Base-by-base conservation (phyloP, 1,284 basidiomycete genomes). In the Neolentinus lepideus region DNA sequence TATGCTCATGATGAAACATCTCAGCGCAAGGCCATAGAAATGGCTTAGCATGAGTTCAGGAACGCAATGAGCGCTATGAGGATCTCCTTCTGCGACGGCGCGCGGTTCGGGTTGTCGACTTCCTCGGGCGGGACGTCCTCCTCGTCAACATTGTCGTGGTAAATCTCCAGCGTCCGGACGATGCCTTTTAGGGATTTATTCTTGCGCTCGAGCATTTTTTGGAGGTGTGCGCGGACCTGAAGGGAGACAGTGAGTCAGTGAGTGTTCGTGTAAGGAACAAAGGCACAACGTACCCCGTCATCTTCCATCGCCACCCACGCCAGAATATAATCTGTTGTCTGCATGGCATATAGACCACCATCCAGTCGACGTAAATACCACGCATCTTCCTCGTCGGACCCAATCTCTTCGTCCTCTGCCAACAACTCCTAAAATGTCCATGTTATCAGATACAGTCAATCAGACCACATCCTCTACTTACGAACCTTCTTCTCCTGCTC, bases 281-380 rank as follows among this genome's bases (percentile, higher is more conserved):
- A 31, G 48, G 52, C 36, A 31, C 27, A 31, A 67, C 90, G 58
- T 72, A 95, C 94, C 29, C 94, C 97, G 64, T 99, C 97, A 63
- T 99, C 97, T 72, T 99, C 97, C 94, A 98, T 97, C 56, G 84
- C 81, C 26, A 98, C 71, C 97, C 97, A 99, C 1, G 90, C 94
- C 26, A 98, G 71, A 52, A 98, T 87, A 60, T 95, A 97, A 70
- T 98, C 96, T 22, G 92, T 81, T 16, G 88, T 90, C 66, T 99
- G 96, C 10, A 99, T 70, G 1, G 88, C 89, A 66, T 91, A 95
- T 33, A 98, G 71, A 0, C 96, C 97, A 1, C 84, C 83, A 56
- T 97, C 94, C 25, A 98, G 71, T 43, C 90, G 81, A 19, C 84
- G 80, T 21, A 98, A 72, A 70, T 98, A 98, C 76, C 86, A 88